A percentile compares a stretch with the other conserved stretches of the same genome.
Conservation (phyloP, 495 filamentous ascomycete genomes). For the Penicillium maclennaniae region DNA sequence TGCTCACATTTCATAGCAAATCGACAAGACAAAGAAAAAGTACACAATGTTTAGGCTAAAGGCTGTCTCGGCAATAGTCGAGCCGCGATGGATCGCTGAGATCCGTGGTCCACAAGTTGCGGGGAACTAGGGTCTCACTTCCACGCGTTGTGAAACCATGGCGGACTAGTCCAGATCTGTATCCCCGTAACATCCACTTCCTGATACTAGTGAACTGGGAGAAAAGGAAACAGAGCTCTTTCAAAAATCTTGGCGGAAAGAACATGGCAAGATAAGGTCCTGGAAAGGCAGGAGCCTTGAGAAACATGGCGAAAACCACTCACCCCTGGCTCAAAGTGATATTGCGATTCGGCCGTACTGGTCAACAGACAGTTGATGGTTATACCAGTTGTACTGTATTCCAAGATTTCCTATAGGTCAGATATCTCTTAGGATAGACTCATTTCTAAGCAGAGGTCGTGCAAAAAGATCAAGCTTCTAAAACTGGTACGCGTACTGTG, state of each 20-base stretch:
- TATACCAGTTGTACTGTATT: conserved; percentile 12
- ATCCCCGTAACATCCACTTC: neutral
- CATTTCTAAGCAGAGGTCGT: neutral
- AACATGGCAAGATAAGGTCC: neutral
- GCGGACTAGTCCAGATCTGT: conserved; percentile 4
- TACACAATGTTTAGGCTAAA: neutral
- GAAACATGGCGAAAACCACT: neutral
- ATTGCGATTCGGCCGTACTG: conserved; percentile 15
- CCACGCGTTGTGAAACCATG: conserved; percentile 22
- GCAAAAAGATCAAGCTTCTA: conserved; percentile 1
- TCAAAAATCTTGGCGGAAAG: neutral
- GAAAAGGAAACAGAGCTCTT: neutral
- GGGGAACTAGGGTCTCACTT: conserved; percentile 26
- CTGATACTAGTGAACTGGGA: neutral
- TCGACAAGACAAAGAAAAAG: neutral
- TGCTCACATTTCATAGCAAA: neutral
- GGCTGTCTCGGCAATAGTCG: conserved; percentile 4
- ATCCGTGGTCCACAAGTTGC: conserved; percentile 21
- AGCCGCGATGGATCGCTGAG: conserved; percentile 16
- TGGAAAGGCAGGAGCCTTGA: neutral
- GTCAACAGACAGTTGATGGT: conserved; percentile 12
- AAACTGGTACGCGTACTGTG: neutral
- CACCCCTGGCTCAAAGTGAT: neutral
- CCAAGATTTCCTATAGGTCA: conserved; percentile 21
- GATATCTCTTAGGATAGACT: neutral